A percentile compares a stretch with the other conserved stretches of the same genome.
These are phyloP conservation scores for Chernovozyma aurita DNA, from an alignment of 1,139 yeast genomes.

Conservation along the genomic window DNA sequence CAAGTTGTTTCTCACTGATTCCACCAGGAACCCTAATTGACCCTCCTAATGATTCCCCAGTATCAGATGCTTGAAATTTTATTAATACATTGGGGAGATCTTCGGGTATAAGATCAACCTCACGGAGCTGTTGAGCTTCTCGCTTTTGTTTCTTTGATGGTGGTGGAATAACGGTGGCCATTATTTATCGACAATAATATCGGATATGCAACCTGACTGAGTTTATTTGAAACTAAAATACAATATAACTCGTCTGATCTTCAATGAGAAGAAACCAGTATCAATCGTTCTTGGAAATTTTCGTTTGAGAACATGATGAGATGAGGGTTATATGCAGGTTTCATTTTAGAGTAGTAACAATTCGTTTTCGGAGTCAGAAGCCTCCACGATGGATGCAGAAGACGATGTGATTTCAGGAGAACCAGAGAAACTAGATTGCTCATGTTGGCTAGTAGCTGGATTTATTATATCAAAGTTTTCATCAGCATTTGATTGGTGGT, in stretches of 20 bases:
- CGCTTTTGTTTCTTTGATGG: constrained; percentile 85
- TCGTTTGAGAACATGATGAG: not conserved
- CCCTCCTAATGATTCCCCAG: constrained; percentile 87
- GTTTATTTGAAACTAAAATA: too few species aligned
- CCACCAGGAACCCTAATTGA: constrained; percentile 90
- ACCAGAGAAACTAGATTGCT: not conserved
- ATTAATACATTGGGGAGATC: constrained; percentile 86
- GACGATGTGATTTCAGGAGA: constrained; percentile 1
- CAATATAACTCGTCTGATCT: too few species aligned
- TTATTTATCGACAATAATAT: too few species aligned
- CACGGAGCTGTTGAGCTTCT: constrained; percentile 78
- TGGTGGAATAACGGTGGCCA: constrained; percentile 96
- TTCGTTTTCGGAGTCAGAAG: constrained; percentile 13
- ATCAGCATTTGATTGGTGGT: not conserved
- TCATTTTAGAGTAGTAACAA: not conserved
- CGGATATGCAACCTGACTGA: too few species aligned
- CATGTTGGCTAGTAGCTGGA: not conserved
- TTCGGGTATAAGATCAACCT: constrained; percentile 66
- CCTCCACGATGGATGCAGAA: constrained; percentile 5
- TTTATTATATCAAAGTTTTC: not conserved
- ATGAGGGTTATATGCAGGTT: constrained; percentile 6
- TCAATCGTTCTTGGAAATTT: constrained; percentile 1
- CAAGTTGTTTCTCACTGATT: constrained; percentile 80
- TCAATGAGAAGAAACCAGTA: too few species aligned
- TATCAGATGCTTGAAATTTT: constrained; percentile 88